Percentiles rank a stretch among this genome's conserved stretches.
Conservation (phyloP, 116 monocot genomes). For the Cymodocea nodosa region DNA sequence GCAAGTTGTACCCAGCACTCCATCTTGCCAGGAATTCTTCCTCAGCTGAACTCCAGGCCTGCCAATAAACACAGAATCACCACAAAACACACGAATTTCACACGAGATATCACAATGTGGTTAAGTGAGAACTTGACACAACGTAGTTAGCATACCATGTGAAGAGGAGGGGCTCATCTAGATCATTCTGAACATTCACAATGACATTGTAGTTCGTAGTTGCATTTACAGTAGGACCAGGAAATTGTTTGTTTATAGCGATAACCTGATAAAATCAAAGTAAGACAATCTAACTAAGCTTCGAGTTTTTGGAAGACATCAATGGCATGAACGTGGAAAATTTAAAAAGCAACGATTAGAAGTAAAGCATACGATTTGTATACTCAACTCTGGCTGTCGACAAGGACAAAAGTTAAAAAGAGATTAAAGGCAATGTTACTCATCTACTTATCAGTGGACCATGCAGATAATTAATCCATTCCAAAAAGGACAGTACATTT, state of each 20-base stretch:
- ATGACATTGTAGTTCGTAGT: constrained; percentile 85
- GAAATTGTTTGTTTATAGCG: constrained; percentile 65
- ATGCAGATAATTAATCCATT: not conserved
- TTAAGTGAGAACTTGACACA: not conserved
- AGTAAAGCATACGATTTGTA: not conserved
- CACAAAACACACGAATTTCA: not conserved
- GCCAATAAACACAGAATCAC: not conserved
- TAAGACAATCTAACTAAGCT: too few relatives aligned
- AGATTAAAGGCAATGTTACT: too few relatives aligned
- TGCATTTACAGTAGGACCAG: constrained; percentile 65
- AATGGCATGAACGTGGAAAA: not conserved
- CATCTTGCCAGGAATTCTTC: constrained; percentile 90
- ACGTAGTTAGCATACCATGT: constrained; percentile 36
- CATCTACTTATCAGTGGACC: not conserved
- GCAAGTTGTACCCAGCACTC: constrained; percentile 89
- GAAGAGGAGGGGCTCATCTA: constrained; percentile 73
- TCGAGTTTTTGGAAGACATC: too few relatives aligned
- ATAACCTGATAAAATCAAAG: constrained; percentile 42
- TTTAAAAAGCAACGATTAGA: not conserved
- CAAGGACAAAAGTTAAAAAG: not conserved
- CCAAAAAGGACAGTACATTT: not conserved
- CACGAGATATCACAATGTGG: not conserved
- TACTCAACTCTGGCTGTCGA: not conserved
- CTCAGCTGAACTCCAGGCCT: constrained; percentile 75
- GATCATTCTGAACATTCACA: constrained; percentile 75